A percentile compares a stretch with the other conserved stretches of the same genome.
phyloP scores from a whole-genome alignment of 306 rosid genomes.

The Medicago truncatula region MtrunA17r5.0-ANR NC_053044.1:43239501-43240000 shows the following conservation, averaged over 20 bases:
- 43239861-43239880: neutral
- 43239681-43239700: neutral
- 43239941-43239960: neutral
- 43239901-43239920: neutral
- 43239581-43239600: too few relatives aligned
- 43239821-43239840: neutral
- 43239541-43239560: too few relatives aligned
- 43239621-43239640: too few relatives aligned
- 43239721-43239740: neutral
- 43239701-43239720: neutral
- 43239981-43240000: conserved; percentile 9
- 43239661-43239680: too few relatives aligned
- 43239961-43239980: neutral
- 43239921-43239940: neutral
- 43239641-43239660: too few relatives aligned
- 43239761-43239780: neutral
- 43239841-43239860: conserved; percentile 6
- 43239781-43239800: neutral
- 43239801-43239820: neutral
- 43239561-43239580: too few relatives aligned
- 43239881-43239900: neutral
- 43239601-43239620: too few relatives aligned
- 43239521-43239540: too few relatives aligned
- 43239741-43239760: neutral
- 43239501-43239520: too few relatives aligned